Evolutionary conservation across 163 green algal species (phyloP).

Genomic region (Chloroidium sp.): DNA sequence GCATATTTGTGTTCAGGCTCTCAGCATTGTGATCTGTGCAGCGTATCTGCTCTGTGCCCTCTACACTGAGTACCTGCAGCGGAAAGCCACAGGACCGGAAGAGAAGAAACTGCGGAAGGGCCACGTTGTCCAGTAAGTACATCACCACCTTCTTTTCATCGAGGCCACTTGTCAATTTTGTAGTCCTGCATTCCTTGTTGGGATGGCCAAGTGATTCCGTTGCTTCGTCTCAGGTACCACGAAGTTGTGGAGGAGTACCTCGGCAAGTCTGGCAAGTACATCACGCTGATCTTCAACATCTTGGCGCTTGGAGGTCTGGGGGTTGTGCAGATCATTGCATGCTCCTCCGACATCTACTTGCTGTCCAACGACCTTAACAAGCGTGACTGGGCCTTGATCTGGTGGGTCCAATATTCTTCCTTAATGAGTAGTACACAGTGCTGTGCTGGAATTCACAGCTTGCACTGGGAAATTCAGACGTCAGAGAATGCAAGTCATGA

Average conservation of each 20-base stretch:
- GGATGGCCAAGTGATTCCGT: too few relatives aligned
- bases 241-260: constrained; percentile 8
- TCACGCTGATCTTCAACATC: constrained; percentile 15
- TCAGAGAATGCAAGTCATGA: too few relatives aligned
- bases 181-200: neutral
- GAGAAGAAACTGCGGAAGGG: neutral
- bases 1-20: neutral
- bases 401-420: too few relatives aligned
- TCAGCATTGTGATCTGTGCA: neutral
- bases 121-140: neutral
- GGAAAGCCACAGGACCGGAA: neutral
- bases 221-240: constrained; percentile 6
- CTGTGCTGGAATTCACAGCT: too few relatives aligned
- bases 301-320: constrained; percentile 6
- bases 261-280: neutral
- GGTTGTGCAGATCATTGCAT: constrained; percentile 19
- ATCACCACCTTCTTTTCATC: neutral
- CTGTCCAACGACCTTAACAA: neutral
- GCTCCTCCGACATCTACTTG: constrained; percentile 3
- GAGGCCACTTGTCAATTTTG: neutral
- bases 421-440: too few relatives aligned
- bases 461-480: too few relatives aligned
- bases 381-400: constrained; percentile 12
- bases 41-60: neutral
- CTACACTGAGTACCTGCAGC: neutral